phyloP scores from a whole-genome alignment of 331 rosid species.

The Quercus phellos region DNA sequence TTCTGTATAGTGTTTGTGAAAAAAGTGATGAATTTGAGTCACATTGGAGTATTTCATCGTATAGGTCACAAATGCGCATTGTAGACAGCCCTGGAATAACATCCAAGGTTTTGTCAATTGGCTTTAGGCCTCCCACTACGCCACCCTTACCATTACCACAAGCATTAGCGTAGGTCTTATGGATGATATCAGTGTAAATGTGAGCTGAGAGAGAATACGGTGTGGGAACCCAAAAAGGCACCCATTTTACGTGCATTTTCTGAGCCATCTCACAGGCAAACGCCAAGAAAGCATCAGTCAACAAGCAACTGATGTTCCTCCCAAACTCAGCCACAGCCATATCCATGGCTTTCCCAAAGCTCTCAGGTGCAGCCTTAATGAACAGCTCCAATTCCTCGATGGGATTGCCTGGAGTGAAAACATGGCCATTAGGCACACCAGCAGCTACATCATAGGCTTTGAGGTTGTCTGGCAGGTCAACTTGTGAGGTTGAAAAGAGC shows the following conservation, averaged over 20 bases:
- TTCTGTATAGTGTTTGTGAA: no score
- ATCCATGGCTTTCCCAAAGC: slow-evolving; percentile 16
- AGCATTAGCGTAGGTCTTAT: neutral
- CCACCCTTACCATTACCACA: neutral
- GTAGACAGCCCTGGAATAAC: slow-evolving; percentile 37
- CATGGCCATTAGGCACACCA: slow-evolving; percentile 4
- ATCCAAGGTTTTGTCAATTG: slow-evolving; percentile 3
- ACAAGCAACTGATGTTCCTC: slow-evolving; percentile 22
- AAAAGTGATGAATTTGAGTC: slow-evolving; percentile 14
- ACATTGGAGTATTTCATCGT: neutral
- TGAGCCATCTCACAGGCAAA: slow-evolving; percentile 19
- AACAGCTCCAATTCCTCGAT: slow-evolving; percentile 30
- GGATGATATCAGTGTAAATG: slow-evolving; percentile 30
- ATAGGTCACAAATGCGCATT: slow-evolving; percentile 25
- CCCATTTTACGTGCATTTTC: slow-evolving; percentile 34
- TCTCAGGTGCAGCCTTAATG: slow-evolving; percentile 27
- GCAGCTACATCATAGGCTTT: neutral
- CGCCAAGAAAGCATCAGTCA: slow-evolving; percentile 37
- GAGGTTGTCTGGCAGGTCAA: neutral
- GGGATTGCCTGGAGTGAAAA: neutral
- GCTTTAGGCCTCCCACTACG: no score
- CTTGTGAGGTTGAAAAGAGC: no score
- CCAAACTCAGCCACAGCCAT: neutral
- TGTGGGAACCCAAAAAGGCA: slow-evolving; percentile 36
- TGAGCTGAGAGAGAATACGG: slow-evolving; percentile 34